phyloP scores from a whole-genome alignment of 345 rosid genomes.

The Bruguiera gymnorhiza region DNA sequence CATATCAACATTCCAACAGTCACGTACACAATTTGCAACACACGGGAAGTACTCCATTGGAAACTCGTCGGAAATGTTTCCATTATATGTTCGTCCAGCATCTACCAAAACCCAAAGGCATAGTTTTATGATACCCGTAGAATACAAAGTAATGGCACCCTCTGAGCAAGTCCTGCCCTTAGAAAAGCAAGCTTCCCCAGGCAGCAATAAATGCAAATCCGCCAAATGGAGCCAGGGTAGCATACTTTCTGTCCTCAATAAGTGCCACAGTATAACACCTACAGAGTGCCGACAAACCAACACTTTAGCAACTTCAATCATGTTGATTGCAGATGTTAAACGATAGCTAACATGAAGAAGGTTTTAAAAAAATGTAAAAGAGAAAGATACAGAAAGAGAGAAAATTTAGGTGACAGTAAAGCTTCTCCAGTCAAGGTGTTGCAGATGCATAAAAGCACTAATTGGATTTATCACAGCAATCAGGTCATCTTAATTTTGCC shows the following conservation, averaged over 20 bases:
- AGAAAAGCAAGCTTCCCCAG: slow-evolving; percentile 84
- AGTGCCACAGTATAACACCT: slow-evolving; percentile 88
- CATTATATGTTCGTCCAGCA: neutral
- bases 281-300: slow-evolving; percentile 6
- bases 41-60: too few species aligned
- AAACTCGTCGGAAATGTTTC: too few species aligned
- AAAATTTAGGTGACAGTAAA: too few species aligned
- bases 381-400: too few species aligned
- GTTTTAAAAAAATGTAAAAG: neutral
- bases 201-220: slow-evolving; percentile 83
- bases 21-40: too few species aligned
- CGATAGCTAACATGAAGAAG: neutral
- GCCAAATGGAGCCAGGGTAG: slow-evolving; percentile 81
- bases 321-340: neutral
- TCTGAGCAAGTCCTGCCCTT: neutral
- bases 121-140: neutral
- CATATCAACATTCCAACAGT: too few species aligned
- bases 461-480: too few species aligned
- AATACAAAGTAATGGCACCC: too few species aligned
- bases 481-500: too few species aligned
- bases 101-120: neutral
- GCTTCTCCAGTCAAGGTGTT: too few species aligned
- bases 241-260: slow-evolving; percentile 75
- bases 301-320: neutral
- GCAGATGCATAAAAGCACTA: too few species aligned